These are phyloP conservation scores for Phytophthora idaei DNA, from an alignment of 352 stramenopile genomes.

Conservation along the genomic window DNA sequence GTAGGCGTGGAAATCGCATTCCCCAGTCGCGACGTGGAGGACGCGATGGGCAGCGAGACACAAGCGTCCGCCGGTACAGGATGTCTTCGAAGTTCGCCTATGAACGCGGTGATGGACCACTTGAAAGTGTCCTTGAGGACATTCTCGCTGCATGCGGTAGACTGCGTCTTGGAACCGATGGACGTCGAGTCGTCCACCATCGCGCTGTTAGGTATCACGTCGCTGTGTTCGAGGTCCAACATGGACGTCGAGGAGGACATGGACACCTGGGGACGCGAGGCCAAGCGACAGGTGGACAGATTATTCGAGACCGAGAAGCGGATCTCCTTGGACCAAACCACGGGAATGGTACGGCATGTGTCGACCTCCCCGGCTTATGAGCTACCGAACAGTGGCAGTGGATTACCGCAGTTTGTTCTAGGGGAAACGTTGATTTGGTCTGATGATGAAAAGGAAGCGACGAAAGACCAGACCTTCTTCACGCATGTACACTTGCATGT, in stretches of 20 bases:
- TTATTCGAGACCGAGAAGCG: conserved; percentile 38
- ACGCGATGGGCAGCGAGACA: conserved; percentile 22
- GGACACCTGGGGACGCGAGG: conserved; percentile 30
- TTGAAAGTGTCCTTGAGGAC: conserved; percentile 41
- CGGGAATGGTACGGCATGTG: conserved; percentile 37
- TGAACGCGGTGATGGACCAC: conserved; percentile 40
- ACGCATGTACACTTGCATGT: conserved; percentile 43
- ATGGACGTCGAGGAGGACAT: conserved; percentile 38
- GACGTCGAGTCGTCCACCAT: conserved; percentile 39
- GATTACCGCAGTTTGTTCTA: conserved; percentile 49
- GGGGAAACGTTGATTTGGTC: conserved; percentile 43
- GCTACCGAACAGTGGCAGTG: conserved; percentile 44
- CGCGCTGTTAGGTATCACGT: conserved; percentile 39
- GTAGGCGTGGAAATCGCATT: conserved; percentile 54
- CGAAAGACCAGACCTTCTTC: conserved; percentile 32
- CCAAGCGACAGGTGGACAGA: conserved; percentile 33
- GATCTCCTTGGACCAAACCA: conserved; percentile 28
- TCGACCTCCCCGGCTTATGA: conserved; percentile 41
- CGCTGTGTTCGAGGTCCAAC: conserved; percentile 53
- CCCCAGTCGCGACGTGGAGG: conserved; percentile 29
- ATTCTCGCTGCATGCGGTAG: conserved; percentile 47
- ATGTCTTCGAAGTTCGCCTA: conserved; percentile 45
- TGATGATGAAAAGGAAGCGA: conserved; percentile 18
- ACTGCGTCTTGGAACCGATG: conserved; percentile 46
- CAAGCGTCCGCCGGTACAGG: conserved; percentile 16